Conservation (phyloP, 208 protist genomes). For the Acanthamoeba royreba region DNA sequence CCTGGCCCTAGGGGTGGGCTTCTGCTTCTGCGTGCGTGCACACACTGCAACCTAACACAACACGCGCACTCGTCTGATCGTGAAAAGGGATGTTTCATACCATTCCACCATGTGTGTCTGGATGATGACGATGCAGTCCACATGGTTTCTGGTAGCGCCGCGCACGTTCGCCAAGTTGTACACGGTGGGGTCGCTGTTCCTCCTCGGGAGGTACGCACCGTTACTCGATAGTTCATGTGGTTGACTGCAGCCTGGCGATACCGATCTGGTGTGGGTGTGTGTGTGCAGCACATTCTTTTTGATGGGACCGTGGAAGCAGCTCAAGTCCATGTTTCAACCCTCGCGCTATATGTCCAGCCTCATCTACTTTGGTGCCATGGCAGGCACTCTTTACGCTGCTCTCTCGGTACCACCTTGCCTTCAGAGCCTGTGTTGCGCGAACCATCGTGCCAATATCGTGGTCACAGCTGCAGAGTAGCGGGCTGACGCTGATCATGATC, state of each 20-base stretch:
- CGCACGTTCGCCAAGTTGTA: slow-evolving; percentile 25
- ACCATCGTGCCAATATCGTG: too few relatives aligned
- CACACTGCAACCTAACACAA: too few relatives aligned
- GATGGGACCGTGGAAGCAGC: slow-evolving; percentile 16
- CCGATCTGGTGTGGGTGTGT: neutral
- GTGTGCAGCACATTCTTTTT: neutral
- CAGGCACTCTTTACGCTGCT: neutral
- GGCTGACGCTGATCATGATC: neutral
- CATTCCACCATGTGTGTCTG: too few relatives aligned
- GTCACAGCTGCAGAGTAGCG: neutral
- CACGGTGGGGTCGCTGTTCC: neutral
- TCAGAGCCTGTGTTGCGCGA: neutral
- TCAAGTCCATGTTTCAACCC: neutral
- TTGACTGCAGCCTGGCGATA: neutral
- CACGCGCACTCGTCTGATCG: too few relatives aligned
- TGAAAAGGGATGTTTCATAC: too few relatives aligned
- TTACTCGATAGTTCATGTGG: too few relatives aligned
- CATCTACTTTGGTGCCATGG: slow-evolving; percentile 17
- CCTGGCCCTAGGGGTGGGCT: neutral
- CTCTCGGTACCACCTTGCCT: neutral
- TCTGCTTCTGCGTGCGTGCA: neutral
- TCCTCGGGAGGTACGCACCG: neutral
- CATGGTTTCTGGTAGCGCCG: neutral
- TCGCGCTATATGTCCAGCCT: neutral
- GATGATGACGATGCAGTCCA: neutral